Evolutionary conservation across 192 early-diverging fungal genomes (phyloP), one percentile per base, ranked within the genome.

Genomic region (Lobulomyces angularis): DNA sequence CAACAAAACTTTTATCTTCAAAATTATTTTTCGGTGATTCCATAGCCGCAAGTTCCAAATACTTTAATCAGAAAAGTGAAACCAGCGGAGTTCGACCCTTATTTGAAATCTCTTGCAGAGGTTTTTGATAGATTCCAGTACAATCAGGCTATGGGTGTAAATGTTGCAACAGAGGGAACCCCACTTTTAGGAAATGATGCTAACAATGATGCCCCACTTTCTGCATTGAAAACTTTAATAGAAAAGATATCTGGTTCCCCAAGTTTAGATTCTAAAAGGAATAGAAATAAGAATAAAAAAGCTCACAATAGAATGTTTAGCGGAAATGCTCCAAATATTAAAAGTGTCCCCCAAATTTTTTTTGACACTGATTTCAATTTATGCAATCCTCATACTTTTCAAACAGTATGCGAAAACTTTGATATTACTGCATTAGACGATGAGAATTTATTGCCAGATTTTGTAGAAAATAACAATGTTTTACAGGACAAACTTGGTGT

Each of bases 401-500:
- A 80, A 34, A 62, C 67, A 16, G 88, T 86, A n/a, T 74, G 79
- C 61, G 70, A 90, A 53, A 51, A 81, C 41, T 64, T 79, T 14
- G 65, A 85, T 54, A 59, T 83, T 43, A 57, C 69, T 25, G 29
- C 62, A 11, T 30, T 60, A 18, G 36, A 53, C 26, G 18, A 64
- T 26, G 43, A 53, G 35, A 48, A 66, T 55, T n/a, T n/a, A n/a
- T 58, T 51, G 35, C 51, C 71, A 26, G 51, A 56, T 44, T 34
- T 65, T 1, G 66, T 74, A 3, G 67, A 69, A 11, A 70, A 79
- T 8, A 83, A 82, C 43, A 63, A 61, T 5, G 67, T 74, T 8
- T 65, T 97, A 35, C 91, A 97, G 62, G 88, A 94, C 28, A 82
- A 86, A 20, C 64, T 99, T 23, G 83, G 88, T 0, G 72, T 81